Percentiles rank a stretch among this genome's conserved stretches.
Evolutionary conservation across 352 stramenopile species (phyloP).

Genomic region (Phytophthora megakarya): DNA sequence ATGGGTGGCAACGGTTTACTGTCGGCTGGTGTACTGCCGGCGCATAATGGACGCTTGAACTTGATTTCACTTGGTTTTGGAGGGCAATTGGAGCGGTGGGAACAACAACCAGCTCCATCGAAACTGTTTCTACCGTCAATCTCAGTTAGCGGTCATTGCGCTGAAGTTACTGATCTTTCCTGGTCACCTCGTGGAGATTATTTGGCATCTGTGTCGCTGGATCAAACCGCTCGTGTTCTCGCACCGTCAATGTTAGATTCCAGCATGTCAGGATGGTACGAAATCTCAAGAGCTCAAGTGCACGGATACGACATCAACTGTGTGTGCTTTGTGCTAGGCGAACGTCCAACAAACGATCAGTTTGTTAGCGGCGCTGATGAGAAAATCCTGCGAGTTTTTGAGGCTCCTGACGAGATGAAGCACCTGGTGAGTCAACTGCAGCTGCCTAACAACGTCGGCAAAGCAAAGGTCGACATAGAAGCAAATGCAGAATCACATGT

Average conservation of each 20-base stretch:
- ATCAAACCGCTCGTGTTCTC: constrained; percentile 72
- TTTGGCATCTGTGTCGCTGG: constrained; percentile 73
- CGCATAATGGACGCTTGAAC: constrained; percentile 39
- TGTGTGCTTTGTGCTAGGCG: constrained; percentile 49
- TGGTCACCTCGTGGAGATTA: constrained; percentile 69
- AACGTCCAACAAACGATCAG: constrained; percentile 33
- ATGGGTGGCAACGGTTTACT: constrained; percentile 62
- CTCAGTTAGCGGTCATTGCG: constrained; percentile 62
- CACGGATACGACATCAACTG: constrained; percentile 87
- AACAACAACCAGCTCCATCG: constrained; percentile 50
- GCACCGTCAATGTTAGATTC: constrained; percentile 22
- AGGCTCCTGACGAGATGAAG: constrained; percentile 60
- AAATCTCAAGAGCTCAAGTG: constrained; percentile 80
- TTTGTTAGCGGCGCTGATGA: constrained; percentile 85
- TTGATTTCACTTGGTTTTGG: constrained; percentile 65
- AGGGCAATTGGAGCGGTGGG: constrained; percentile 74
- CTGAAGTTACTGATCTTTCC: constrained; percentile 64
- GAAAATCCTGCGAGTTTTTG: constrained; percentile 82
- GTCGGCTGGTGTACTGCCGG: constrained; percentile 42
- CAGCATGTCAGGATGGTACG: constrained; percentile 40
- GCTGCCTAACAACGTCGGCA: not conserved
- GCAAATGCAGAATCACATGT: not conserved
- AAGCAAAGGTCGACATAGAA: not conserved
- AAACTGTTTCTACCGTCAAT: constrained; percentile 57
- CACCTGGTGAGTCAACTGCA: constrained; percentile 37